Percentiles rank a stretch among this genome's conserved stretches.
Evolutionary conservation across 202 grass and related monocot genomes (phyloP).

Genomic region (Panicum hallii): DNA sequence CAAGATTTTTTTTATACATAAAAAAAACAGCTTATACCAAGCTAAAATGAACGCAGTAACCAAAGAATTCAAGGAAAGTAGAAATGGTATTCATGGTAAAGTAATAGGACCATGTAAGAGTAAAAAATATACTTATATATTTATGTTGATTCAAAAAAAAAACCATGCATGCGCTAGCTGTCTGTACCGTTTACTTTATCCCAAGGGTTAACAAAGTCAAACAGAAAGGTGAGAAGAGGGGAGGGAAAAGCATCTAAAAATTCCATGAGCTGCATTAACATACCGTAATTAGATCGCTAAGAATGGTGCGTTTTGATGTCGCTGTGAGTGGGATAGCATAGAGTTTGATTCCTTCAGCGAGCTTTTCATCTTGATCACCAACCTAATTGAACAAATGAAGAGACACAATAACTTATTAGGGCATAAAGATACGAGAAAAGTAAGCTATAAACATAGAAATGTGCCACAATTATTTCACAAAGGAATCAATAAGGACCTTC

Average conservation of each 20-base stretch:
- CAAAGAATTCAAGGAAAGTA: not conserved
- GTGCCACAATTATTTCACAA: conserved; percentile 28
- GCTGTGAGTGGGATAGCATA: conserved; percentile 79
- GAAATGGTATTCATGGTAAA: not conserved
- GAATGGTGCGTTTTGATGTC: conserved; percentile 87
- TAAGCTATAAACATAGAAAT: not conserved
- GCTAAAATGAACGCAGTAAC: conserved; percentile 26
- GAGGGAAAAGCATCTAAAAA: not conserved
- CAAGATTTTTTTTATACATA: not conserved
- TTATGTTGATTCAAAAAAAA: conserved; percentile 20
- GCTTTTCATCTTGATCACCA: conserved; percentile 91
- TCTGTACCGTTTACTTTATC: conserved; percentile 14
- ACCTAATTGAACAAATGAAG: conserved; percentile 64
- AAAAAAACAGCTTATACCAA: not conserved
- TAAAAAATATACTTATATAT: not conserved
- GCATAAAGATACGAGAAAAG: not conserved
- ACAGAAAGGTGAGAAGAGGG: not conserved
- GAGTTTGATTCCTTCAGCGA: conserved; percentile 98
- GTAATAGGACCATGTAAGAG: not conserved
- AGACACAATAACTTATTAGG: conserved; percentile 11
- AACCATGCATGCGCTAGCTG: conserved; percentile 16
- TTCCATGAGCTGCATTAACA: conserved; percentile 39
- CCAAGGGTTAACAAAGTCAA: conserved; percentile 21
- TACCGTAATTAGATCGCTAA: conserved; percentile 95
- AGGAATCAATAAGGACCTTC: conserved; percentile 6